These are phyloP conservation scores for Babesia ovis DNA, from an alignment of 169 alveolate species.

Conservation along the genomic window DNA sequence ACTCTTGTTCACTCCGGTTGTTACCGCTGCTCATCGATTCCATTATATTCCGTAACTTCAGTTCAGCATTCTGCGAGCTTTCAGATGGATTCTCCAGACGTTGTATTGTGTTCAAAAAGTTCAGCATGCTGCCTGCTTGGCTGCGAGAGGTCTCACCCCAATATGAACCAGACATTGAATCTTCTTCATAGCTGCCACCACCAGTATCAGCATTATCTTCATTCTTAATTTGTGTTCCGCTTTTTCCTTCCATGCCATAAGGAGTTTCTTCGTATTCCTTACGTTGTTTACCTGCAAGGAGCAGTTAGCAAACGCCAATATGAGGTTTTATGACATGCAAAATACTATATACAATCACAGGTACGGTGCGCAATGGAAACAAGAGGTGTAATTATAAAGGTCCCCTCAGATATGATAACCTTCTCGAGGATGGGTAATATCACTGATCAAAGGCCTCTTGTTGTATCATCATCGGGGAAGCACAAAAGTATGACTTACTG, in stretches of 20 bases:
- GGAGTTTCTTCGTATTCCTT: slow-evolving; percentile 33
- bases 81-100: slow-evolving; percentile 19
- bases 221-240: background rate
- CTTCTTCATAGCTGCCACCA: slow-evolving; percentile 27
- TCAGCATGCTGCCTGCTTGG: slow-evolving; percentile 16
- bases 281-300: slow-evolving; percentile 4
- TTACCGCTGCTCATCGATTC: slow-evolving; percentile 4
- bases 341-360: background rate
- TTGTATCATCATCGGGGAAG: slow-evolving; percentile 47
- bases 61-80: background rate
- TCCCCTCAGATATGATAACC: slow-evolving; percentile 50
- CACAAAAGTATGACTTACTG: slow-evolving; percentile 24
- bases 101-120: slow-evolving; percentile 26
- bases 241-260: slow-evolving; percentile 20
- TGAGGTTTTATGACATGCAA: background rate
- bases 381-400: background rate
- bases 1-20: slow-evolving; percentile 5
- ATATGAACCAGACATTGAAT: slow-evolving; percentile 1
- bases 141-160: slow-evolving; percentile 30
- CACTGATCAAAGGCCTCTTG: slow-evolving; percentile 63
- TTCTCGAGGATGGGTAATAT: slow-evolving; percentile 45
- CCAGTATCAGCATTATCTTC: slow-evolving; percentile 1
- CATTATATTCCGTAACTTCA: slow-evolving; percentile 1
- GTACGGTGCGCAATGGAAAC: background rate
- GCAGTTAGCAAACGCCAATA: no score